Evolutionary conservation across 768 basidiomycete species (phyloP), one percentile per base, ranked within the genome.

Genomic region (Ephemerocybe angulata): DNA sequence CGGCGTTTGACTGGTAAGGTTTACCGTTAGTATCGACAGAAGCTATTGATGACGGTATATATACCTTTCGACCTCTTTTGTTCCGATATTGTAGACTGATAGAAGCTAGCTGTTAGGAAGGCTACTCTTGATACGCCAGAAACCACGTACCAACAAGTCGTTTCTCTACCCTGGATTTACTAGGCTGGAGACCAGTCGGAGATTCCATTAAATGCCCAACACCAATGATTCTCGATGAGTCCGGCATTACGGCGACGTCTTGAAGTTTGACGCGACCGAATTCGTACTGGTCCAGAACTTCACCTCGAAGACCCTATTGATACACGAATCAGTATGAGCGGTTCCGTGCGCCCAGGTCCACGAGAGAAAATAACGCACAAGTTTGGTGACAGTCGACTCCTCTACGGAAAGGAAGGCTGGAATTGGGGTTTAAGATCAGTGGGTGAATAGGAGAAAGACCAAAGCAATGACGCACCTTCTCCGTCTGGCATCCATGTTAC

Each of bases 391-490:
- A 58, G 74, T 72, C 52, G 76, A 81, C 19, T 79, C 82, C 66
- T 90, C 87, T 15, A 89, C 84, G 12, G 85, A 86, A 53, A 89
- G 67, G 74, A 90, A 88, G 7, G 80, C 87, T 87, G 54, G 25
- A 15, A 42, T 19, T 31, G 56, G 17, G 22, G 19, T 56, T 2
- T 30, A 43, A 46, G 24, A 5, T 10, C 22, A 41, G 22, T 12
- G 28, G 41, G 21, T 35, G 25, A 21, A 30, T 22, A 21, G 33
- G 4, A 13, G 3, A n/a, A 4, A 29, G 27, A 11, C 17, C 24
- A 30, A 38, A 21, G 27, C 12, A 8, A 15, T 12, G 21, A 51
- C 65, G 56, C 57, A 86, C 86, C 76, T 70, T 83, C 74, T 35
- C 85, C 82, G 52, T 73, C 75, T 11, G 87, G 84, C 57, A 83